Base-by-base conservation (phyloP, 257 asterid genomes). In the Fraxinus excelsior region DNA sequence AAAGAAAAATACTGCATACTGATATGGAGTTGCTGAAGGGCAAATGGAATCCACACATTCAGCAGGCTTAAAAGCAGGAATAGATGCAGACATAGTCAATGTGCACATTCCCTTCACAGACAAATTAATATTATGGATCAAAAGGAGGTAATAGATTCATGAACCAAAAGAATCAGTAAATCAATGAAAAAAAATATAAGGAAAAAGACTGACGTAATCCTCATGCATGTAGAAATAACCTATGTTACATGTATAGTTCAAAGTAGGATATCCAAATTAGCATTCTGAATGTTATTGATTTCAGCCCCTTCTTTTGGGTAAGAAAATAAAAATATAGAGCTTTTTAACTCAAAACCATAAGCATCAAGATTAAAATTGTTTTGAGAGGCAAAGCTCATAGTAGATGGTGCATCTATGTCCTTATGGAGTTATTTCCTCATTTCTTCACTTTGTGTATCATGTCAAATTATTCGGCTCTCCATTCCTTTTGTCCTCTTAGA, bases 41-140 rank as follows among this genome's bases (percentile, higher is more conserved):
- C 99, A 96, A 19, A 88, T 81, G 19, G 96, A 81, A 82, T 84
- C 98, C 32, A 90, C 78, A 77, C 98, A 93, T 77, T 87, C 97
- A 42, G 93, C 83, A 75, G 99, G 98, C 87, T 75, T 89, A 29
- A 91, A 87, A 60, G 76, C 81, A 35, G 99, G 95, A 75, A 96
- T 77, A 28, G 97, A 81, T 79, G 98, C 97, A 34, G 99, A 96
- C 26, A 93, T 82, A 28, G 95, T 83, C 89, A 96, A 85, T 14
- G 91, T 88, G 89, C 96, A 87, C 98, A 93, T 96, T 32, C 98
- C 99, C 98, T 96, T 69, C 81, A 82, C 53, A 46, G 35, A 62
- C 18, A 71, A 70, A 44, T 46, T 46, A 71, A 67, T 21, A 56
- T n/a, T 25, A 58, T 21, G 29, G 66, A 58, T 58, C 29, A 58